phyloP scores from a whole-genome alignment of 352 stramenopile genomes.

The Pythium chondricola region DNA sequence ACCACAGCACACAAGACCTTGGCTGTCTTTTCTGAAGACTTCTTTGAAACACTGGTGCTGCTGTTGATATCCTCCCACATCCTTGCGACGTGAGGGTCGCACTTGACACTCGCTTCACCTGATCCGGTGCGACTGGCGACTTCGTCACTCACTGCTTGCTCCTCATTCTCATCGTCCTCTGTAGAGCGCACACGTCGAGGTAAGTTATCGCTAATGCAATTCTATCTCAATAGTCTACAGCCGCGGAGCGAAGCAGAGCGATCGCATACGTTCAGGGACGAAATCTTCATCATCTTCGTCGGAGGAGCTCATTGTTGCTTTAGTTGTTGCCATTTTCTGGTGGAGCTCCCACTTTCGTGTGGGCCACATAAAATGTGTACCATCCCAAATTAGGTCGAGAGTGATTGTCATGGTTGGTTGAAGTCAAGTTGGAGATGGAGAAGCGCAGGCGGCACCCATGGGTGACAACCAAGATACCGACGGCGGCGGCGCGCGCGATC shows the following conservation, averaged over 20 bases:
- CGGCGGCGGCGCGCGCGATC: not conserved
- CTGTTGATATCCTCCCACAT: constrained; percentile 68
- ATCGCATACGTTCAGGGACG: constrained; percentile 45
- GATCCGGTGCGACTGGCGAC: not conserved
- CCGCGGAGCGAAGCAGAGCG: no score
- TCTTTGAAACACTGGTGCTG: constrained; percentile 46
- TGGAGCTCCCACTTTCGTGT: not conserved
- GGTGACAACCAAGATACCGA: not conserved
- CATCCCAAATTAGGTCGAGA: not conserved
- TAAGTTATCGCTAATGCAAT: no score
- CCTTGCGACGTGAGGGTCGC: constrained; percentile 28
- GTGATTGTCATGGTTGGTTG: no score
- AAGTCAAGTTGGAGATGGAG: no score
- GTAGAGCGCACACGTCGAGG: no score
- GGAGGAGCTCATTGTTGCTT: constrained; percentile 47
- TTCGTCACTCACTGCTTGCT: no score
- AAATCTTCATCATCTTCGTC: constrained; percentile 69
- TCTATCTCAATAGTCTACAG: no score
- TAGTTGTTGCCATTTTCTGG: not conserved
- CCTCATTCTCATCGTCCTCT: not conserved
- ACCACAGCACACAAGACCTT: no score
- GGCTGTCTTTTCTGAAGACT: constrained; percentile 32
- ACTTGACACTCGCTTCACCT: constrained; percentile 17
- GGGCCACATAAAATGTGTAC: not conserved
- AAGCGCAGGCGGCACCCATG: not conserved